Base-by-base conservation (phyloP, 78 protist genomes). In the Pigoraptor vietnamica region DNA sequence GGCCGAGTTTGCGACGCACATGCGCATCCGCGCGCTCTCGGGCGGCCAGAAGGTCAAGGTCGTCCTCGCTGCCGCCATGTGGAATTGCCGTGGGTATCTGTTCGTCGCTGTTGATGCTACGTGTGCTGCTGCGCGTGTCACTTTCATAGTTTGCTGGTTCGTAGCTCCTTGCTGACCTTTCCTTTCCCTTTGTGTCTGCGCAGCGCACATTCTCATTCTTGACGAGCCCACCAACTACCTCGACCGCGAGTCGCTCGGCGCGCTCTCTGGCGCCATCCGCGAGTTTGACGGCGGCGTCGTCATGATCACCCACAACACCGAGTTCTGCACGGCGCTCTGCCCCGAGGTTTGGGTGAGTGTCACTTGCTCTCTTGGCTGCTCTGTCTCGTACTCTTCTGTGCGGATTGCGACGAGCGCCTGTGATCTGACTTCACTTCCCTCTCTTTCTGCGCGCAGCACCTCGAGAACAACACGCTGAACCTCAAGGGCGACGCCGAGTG, bases 161-260 rank as follows among this genome's bases (percentile, higher is more conserved):
- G n/a, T n/a, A n/a, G n/a, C n/a, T n/a, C n/a, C n/a, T n/a, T n/a
- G n/a, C n/a, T n/a, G n/a, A n/a, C n/a, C n/a, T n/a, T n/a, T n/a
- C n/a, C n/a, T n/a, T n/a, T n/a, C n/a, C n/a, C n/a, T n/a, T n/a
- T n/a, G n/a, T n/a, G n/a, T n/a, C n/a, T n/a, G n/a, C n/a, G n/a
- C n/a, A n/a, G n/a, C 67, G 29, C 67, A 48, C 67, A 95, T 89
- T 6, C 67, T 48, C 67, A 48, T 48, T 14, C 67, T 48, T 14
- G 67, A 48, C 67, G 67, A 48, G 67, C 97, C 97, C 39, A 95
- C 97, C 36, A 95, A 95, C 91, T 95, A 95, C 91, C 94, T 95
- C 90, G 96, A 95, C 89, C 89, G 89, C 88, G 97, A 95, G 35
- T 90, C 94, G 9, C 40, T 87, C 81, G 39, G 48, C 0, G 90